These are phyloP conservation scores for Penicillium soppii DNA, from an alignment of 495 filamentous ascomycete genomes.

Conservation along the genomic window DNA sequence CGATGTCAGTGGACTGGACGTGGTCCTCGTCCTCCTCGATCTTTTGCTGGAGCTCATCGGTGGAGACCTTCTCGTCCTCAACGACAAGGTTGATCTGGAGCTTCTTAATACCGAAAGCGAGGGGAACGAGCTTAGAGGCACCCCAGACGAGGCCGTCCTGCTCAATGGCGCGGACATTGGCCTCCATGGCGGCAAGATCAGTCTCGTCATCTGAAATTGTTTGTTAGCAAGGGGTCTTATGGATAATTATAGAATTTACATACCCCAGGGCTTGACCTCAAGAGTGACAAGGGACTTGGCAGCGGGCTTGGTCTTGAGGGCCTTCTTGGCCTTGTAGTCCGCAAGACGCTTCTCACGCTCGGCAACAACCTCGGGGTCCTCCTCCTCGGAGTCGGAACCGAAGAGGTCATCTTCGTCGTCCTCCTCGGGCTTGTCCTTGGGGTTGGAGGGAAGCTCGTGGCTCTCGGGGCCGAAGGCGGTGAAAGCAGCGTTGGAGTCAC, in stretches of 20 bases:
- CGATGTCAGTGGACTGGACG: constrained; percentile 92
- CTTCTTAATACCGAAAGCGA: constrained; percentile 99
- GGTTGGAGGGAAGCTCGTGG: constrained; percentile 70
- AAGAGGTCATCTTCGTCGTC: constrained; percentile 83
- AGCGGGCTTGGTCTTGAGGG: constrained; percentile 78
- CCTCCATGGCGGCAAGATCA: constrained; percentile 78
- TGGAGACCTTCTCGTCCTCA: constrained; percentile 93
- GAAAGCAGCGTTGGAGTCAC: constrained; percentile 84
- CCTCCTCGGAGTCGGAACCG: constrained; percentile 87
- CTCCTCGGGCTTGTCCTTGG: constrained; percentile 76
- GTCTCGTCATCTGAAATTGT: constrained; percentile 78
- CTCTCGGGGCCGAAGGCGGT: constrained; percentile 90
- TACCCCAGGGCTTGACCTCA: constrained; percentile 99
- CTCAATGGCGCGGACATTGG: constrained; percentile 79
- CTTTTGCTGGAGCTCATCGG: constrained; percentile 80
- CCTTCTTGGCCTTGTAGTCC: constrained; percentile 98
- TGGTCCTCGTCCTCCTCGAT: constrained; percentile 93
- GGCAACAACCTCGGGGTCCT: constrained; percentile 76
- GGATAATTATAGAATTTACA: constrained; percentile 35
- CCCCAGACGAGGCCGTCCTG: constrained; percentile 97
- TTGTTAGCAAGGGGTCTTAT: constrained; percentile 26
- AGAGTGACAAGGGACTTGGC: constrained; percentile 95
- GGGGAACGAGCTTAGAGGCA: constrained; percentile 81
- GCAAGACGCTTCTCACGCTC: constrained; percentile 84
- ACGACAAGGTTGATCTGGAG: constrained; percentile 97